phyloP scores from a whole-genome alignment of 208 protist genomes.

The Trypanosoma theileri region DNA sequence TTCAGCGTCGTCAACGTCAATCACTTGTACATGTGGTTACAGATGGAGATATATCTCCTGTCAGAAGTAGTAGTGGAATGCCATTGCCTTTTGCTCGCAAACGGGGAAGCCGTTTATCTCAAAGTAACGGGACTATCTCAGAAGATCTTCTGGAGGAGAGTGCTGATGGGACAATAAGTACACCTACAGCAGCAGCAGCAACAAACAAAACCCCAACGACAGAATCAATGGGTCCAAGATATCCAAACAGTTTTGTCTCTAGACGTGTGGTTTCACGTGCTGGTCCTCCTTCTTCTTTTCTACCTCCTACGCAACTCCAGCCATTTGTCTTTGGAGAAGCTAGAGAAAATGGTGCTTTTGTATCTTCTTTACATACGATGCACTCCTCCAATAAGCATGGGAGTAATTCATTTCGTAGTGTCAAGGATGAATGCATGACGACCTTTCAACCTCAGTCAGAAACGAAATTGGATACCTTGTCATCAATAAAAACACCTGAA shows the following conservation, averaged over 20 bases:
- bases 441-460: too few species aligned
- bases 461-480: too few species aligned
- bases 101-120: too few species aligned
- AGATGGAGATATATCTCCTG: neutral
- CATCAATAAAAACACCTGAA: too few species aligned
- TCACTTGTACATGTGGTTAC: neutral
- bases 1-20: neutral
- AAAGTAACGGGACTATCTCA: too few species aligned
- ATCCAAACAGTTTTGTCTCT: slow-evolving; percentile 12
- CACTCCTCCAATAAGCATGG: neutral
- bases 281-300: neutral
- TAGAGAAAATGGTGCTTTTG: neutral
- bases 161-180: neutral
- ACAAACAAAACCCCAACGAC: neutral
- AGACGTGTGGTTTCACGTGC: slow-evolving; percentile 4
- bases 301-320: neutral
- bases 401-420: slow-evolving; percentile 6
- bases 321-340: neutral
- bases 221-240: neutral
- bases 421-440: slow-evolving; percentile 13
- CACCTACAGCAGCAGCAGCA: neutral
- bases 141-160: neutral
- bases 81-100: too few species aligned
- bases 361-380: neutral
- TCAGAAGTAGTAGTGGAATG: neutral